A percentile compares a stretch with the other conserved stretches of the same genome.
These are phyloP conservation scores for Aspergillus biplanus DNA, from an alignment of 495 filamentous ascomycete species.

Conservation along the genomic window DNA sequence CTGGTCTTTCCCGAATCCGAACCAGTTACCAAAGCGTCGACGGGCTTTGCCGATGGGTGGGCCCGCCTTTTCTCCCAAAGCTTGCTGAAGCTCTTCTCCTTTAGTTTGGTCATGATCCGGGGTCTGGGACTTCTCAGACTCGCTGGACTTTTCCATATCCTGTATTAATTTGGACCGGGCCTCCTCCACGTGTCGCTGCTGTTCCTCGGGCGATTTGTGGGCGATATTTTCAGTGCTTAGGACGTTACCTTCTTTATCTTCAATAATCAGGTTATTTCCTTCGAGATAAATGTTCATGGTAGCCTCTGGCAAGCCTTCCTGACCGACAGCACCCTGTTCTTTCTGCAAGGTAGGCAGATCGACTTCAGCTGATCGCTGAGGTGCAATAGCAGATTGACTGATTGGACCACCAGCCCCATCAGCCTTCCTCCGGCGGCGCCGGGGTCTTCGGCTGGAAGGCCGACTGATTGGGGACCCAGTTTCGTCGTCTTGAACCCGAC, in stretches of 20 bases:
- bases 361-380: conserved; percentile 55
- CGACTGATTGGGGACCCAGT: conserved; percentile 55
- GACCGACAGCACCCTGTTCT: conserved; percentile 38
- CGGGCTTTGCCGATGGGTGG: conserved; percentile 39
- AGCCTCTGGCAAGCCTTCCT: conserved; percentile 42
- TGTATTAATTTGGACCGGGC: conserved; percentile 63
- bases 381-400: conserved; percentile 86
- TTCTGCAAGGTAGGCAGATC: conserved; percentile 23
- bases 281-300: conserved; percentile 76
- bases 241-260: conserved; percentile 89
- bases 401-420: conserved; percentile 85
- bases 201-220: conserved; percentile 45
- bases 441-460: conserved; percentile 62
- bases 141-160: conserved; percentile 45
- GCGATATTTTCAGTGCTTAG: conserved; percentile 56
- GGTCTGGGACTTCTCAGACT: conserved; percentile 40
- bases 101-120: conserved; percentile 44
- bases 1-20: conserved; percentile 42
- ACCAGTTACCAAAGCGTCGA: conserved; percentile 44
- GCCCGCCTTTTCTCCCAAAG: conserved; percentile 33
- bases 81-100: conserved; percentile 47
- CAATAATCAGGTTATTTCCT: conserved; percentile 78
- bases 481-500: conserved; percentile 80
- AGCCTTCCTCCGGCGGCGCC: conserved; percentile 71
- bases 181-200: conserved; percentile 57